Base-by-base conservation (phyloP, 306 rosid species). In the Benincasa hispida region DNA sequence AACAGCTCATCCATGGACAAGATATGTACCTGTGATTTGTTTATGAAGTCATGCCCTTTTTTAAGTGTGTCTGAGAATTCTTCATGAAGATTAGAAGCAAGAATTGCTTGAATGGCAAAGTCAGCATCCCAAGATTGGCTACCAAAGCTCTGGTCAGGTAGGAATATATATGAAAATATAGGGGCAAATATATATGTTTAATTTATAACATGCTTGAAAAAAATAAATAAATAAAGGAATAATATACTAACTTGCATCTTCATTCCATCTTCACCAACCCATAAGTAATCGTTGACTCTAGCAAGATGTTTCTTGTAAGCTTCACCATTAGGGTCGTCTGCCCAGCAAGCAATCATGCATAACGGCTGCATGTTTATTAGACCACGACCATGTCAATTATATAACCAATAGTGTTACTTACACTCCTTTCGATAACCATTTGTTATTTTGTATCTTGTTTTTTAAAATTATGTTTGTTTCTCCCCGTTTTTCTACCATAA, bases 261-360 rank as follows among this genome's bases (percentile, higher is more conserved):
- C 27, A 86, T 58, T 58, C 89, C 89, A 72, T 86, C 89, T 75
- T 86, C 89, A 0, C 82, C 84, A 4, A 83, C 37, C 85, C 87
- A 83, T 5, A 86, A 1, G 45, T 79, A 83, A 74, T 86, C 89
- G 1, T 67, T 74, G 2, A 86, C 39, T 39, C 89, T 78, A 10
- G 89, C 80, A 76, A 86, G 22, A 65, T 83, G 89, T 81, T 86
- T 86, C 80, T 72, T 86, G 7, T 83, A 86, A 56, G 55, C 37
- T 51, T 83, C 87, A 48, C 89, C 87, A 41, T 78, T 70, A 0
- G 89, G 87, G 63, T 86, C 86, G 17, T 86, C 87, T 5, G 57
- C 74, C 89, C 89, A 86, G 19, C 82, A 58, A 60, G 84, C 81
- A 45, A 86, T 84, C 78, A 77, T 81, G 77, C 50, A 81, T 22